phyloP scores from a whole-genome alignment of 2,329 filamentous ascomycete genomes.

The Coniella vitis region DNA sequence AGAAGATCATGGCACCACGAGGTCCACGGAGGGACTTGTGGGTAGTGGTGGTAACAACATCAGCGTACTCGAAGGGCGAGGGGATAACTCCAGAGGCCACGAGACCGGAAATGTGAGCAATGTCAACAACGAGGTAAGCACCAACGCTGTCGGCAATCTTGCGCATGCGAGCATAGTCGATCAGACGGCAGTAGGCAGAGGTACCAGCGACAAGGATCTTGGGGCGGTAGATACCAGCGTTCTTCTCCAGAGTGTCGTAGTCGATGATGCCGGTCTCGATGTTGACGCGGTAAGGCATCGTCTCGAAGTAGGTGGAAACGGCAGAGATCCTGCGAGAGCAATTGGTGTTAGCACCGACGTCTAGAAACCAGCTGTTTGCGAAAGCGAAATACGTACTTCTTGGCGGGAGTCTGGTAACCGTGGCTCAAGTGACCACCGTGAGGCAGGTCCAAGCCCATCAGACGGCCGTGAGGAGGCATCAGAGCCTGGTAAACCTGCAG shows the following conservation, averaged over 20 bases:
- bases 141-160: constrained; percentile 90
- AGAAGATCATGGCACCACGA: constrained; percentile 99
- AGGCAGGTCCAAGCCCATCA: constrained; percentile 94
- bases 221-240: constrained; percentile 85
- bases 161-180: constrained; percentile 94
- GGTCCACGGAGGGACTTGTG: constrained; percentile 98
- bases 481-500: constrained; percentile 97
- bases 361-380: neutral
- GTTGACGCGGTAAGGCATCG: constrained; percentile 89
- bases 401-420: constrained; percentile 92
- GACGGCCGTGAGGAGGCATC: constrained; percentile 87
- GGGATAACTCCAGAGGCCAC: constrained; percentile 90
- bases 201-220: constrained; percentile 96
- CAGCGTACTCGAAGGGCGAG: constrained; percentile 84
- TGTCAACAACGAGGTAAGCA: constrained; percentile 92
- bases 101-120: constrained; percentile 97
- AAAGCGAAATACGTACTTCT: constrained; percentile 57
- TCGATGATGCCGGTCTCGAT: constrained; percentile 92
- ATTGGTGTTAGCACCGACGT: neutral
- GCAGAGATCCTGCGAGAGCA: constrained; percentile 66
- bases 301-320: constrained; percentile 98
- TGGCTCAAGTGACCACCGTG: constrained; percentile 94
- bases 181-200: constrained; percentile 95
- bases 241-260: constrained; percentile 87
- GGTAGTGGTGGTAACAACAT: constrained; percentile 96